These are phyloP conservation scores for Xanthoconium separans DNA, from an alignment of 1,284 basidiomycete genomes.

Conservation along the genomic window DNA sequence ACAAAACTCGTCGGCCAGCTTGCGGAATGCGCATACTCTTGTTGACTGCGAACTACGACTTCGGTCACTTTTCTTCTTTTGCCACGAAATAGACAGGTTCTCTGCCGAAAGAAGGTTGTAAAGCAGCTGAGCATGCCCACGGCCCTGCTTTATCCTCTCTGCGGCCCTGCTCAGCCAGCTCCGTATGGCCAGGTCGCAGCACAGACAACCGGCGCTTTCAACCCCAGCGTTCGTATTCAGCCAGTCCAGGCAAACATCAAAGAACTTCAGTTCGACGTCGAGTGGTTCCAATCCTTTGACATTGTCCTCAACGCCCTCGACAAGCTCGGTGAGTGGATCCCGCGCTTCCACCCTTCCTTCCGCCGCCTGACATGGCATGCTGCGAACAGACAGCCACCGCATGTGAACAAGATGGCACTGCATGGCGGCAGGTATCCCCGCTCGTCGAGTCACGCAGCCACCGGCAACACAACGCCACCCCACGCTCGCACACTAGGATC, in stretches of 20 bases:
- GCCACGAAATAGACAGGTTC: slow-evolving; percentile 82
- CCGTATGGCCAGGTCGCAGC: slow-evolving; percentile 69
- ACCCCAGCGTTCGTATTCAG: slow-evolving; percentile 84
- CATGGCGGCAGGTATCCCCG: too few species aligned
- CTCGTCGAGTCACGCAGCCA: slow-evolving; percentile 49
- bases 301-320: slow-evolving; percentile 96
- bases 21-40: too few species aligned
- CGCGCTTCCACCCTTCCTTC: not conserved
- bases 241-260: slow-evolving; percentile 97
- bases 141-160: not conserved
- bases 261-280: slow-evolving; percentile 85
- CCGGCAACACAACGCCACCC: not conserved
- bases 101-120: slow-evolving; percentile 96
- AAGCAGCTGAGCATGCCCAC: slow-evolving; percentile 97
- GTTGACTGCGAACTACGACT: too few species aligned
- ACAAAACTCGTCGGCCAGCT: too few species aligned
- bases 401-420: too few species aligned
- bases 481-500: slow-evolving; percentile 50
- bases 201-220: slow-evolving; percentile 88
- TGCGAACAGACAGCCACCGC: too few species aligned
- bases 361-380: too few species aligned
- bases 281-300: slow-evolving; percentile 90
- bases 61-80: too few species aligned
- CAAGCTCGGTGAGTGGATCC: slow-evolving; percentile 73
- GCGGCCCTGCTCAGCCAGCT: not conserved